Evolutionary conservation across 139 green algal genomes (phyloP), one percentile per base, ranked within the genome.

Genomic region (Yamagishiella unicocca): DNA sequence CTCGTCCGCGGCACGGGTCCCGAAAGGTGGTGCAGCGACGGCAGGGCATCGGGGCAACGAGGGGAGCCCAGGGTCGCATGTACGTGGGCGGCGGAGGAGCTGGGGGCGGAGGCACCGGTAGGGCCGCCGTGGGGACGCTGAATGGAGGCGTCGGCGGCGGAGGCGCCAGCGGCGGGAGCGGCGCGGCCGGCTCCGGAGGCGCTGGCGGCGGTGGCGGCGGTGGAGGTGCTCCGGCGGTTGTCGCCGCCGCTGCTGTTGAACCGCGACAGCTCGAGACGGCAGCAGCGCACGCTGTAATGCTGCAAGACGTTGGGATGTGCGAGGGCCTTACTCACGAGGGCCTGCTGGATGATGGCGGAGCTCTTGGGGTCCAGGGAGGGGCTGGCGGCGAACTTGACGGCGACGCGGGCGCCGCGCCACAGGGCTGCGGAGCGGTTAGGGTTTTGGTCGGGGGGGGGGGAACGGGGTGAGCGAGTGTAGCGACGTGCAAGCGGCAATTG

Each of bases 261-360:
- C 10, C 31, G 19, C 29, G 75, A 9, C 43, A 24, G 53, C 53
- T 17, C 31, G 33, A 84, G 37, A 24, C 38, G 77, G 58, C 77
- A 84, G 77, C 55, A 73, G 9, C 77, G 77, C 9, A 84, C 54
- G 38, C 35, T 58, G 55, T 74, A 84, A 29, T 84, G 77, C 77
- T 84, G 77, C 9, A 84, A 1, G 0, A 83, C 53, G 75, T 84
- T 84, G 38, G 77, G 77, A 55, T 84, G 77, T 4, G 77, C 37
- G 9, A 84, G 37, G 25, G 77, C 77, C 54, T 84, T 84, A 24
- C 37, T 61, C 25, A 84, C 55, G 4, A 84, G 77, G 17, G 77
- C 77, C 55, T 84, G 77, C 1, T 37, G 55, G 25, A 84, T 73
- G 55, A 84, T 55, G 55, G 77, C 21, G 35, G 58, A 72, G 58